Base-by-base conservation (phyloP, 2,329 filamentous ascomycete genomes). In the Diatrype stigma region DNA sequence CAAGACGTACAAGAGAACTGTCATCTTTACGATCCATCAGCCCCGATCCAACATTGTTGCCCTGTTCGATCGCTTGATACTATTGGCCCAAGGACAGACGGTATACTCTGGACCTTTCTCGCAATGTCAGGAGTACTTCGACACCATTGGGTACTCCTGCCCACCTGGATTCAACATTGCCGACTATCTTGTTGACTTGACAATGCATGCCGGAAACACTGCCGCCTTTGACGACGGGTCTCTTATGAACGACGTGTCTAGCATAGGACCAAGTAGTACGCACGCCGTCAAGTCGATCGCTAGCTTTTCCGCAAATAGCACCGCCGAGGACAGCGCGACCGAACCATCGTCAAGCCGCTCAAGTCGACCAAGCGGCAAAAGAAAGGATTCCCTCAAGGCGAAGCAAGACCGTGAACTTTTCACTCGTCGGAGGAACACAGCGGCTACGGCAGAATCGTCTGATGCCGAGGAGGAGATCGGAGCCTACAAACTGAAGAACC, bases 121-220 rank as follows among this genome's bases (percentile, higher is more conserved):
- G 1, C 85, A 85, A 57, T 99, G 94, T 66, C 94, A 99, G 67
- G 76, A 82, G 19, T 99, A 96, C 67, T 99, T 99, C 62, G 90
- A 96, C 64, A 80, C 84, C 45, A 86, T 96, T 54, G 95, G 94
- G 42, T 99, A 96, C 68, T 78, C 88, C 46, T 99, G 95, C 64
- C 94, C 94, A 11, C 87, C 92, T 22, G 95, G 95, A 2, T 99
- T 97, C 80, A 99, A 99, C 64, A 97, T 99, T 69, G 94, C 94
- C 3, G 94, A 99, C 68, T 99, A 96, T 65, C 81, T 99, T 5
- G 92, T 99, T 28, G 94, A 99, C 67, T 78, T 99, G 38, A 97
- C 94, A 0, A 97, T 99, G 93, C 94, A 99, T 67, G 92, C 91
- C 22, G 83, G 89, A 52, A 77, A 79, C 42, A 80, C 76, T 19